Evolutionary conservation across 139 green algal genomes (phyloP).

Genomic region (Chlamydomonas incerta): DNA sequence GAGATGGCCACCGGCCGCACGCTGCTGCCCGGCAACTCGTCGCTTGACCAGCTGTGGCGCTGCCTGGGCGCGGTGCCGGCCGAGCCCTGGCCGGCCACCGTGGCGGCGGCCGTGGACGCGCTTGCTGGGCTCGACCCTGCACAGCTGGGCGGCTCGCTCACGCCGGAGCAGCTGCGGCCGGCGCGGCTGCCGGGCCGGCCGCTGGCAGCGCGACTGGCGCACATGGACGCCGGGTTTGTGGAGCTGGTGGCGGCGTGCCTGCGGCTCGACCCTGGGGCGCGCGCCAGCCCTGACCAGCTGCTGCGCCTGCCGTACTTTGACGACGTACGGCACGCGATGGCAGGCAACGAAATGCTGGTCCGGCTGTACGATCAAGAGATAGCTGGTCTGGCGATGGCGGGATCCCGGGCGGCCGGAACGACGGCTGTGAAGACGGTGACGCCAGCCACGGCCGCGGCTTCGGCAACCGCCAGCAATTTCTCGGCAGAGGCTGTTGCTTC

Average conservation of each 20-base stretch:
- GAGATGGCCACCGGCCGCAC: constrained; percentile 77
- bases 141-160: not conserved
- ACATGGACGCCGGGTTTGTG: not conserved
- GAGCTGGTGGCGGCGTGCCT: not conserved
- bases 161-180: not conserved
- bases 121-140: not conserved
- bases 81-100: constrained; percentile 48
- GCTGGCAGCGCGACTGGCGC: not conserved
- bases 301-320: constrained; percentile 25
- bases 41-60: constrained; percentile 80
- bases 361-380: not conserved
- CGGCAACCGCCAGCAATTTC: too few relatives aligned
- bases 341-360: not conserved
- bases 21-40: constrained; percentile 79
- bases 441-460: too few relatives aligned
- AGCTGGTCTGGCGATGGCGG: too few relatives aligned
- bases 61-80: constrained; percentile 63
- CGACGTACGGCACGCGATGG: not conserved
- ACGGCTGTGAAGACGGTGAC: too few relatives aligned
- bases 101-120: constrained; percentile 45
- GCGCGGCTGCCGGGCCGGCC: not conserved
- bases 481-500: too few relatives aligned
- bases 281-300: not conserved
- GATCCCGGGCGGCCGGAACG: too few relatives aligned
- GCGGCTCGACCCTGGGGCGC: not conserved